Conservation (phyloP, 148 eudicot species). For the Chenopodium berlandieri region DNA sequence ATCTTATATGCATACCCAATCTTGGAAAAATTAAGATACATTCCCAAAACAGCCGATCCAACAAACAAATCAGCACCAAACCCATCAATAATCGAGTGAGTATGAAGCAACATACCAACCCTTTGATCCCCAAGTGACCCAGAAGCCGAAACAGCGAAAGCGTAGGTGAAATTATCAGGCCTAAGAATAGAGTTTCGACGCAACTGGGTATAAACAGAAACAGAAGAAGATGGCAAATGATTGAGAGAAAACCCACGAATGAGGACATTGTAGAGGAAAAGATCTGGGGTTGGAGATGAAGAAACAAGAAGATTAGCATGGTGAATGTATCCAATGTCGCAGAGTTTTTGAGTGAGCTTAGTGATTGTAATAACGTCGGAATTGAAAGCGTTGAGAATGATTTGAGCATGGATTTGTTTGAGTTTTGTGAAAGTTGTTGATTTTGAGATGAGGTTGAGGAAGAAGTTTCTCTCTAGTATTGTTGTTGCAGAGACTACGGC, state of each 20-base stretch:
- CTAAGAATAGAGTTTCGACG: slow-evolving; percentile 28
- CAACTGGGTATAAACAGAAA: slow-evolving; percentile 35
- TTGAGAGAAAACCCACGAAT: slow-evolving; percentile 37
- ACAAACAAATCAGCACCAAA: slow-evolving; percentile 63
- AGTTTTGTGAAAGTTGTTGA: slow-evolving; percentile 44
- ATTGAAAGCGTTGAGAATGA: slow-evolving; percentile 45
- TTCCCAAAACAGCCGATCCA: slow-evolving; percentile 56
- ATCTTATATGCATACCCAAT: slow-evolving; percentile 47
- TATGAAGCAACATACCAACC: slow-evolving; percentile 54
- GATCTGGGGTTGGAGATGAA: slow-evolving; percentile 42
- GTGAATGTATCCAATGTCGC: slow-evolving; percentile 38
- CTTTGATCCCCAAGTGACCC: slow-evolving; percentile 35
- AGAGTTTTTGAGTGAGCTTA: slow-evolving; percentile 61
- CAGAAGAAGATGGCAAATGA: slow-evolving; percentile 29
- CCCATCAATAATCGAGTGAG: slow-evolving; percentile 56
- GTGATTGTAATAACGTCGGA: slow-evolving; percentile 49
- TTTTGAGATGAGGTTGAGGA: slow-evolving; percentile 44
- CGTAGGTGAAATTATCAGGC: slow-evolving; percentile 52
- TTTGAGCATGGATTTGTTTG: slow-evolving; percentile 65
- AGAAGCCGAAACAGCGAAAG: slow-evolving; percentile 42
- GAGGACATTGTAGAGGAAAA: slow-evolving; percentile 56
- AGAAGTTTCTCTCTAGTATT: slow-evolving; percentile 26
- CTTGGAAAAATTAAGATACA: slow-evolving; percentile 44
- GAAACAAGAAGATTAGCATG: slow-evolving; percentile 51
- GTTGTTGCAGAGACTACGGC: slow-evolving; percentile 14